Evolutionary conservation across 192 early-diverging fungal species (phyloP).

Genomic region (Powellomyces hirtus): DNA sequence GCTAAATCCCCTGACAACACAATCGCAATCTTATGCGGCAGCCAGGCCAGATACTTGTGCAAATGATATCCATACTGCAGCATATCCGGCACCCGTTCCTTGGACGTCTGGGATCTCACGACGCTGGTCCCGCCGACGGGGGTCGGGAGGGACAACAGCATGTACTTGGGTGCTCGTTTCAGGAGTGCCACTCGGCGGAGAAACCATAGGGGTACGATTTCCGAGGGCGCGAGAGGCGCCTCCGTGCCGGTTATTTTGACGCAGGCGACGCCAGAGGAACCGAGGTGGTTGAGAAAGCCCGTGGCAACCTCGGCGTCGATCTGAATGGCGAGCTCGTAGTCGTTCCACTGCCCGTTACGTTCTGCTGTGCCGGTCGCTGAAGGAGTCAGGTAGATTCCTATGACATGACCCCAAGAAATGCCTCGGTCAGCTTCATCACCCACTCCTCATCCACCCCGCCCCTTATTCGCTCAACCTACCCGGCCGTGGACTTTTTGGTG

Average conservation of each 20-base stretch:
- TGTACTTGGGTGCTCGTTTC: not conserved
- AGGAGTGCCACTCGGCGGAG: slow-evolving; percentile 14
- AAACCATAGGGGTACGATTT: slow-evolving; percentile 27
- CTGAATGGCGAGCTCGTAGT: slow-evolving; percentile 22
- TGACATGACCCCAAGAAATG: not conserved
- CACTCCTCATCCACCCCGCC: too few relatives aligned
- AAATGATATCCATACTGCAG: slow-evolving; percentile 15
- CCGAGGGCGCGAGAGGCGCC: slow-evolving; percentile 16
- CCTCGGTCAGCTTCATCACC: too few relatives aligned
- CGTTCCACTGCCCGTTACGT: not conserved
- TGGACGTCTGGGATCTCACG: slow-evolving; percentile 1
- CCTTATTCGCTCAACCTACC: too few relatives aligned
- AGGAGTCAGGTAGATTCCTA: slow-evolving; percentile 27
- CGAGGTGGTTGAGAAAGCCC: slow-evolving; percentile 26
- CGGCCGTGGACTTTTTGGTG: slow-evolving; percentile 23
- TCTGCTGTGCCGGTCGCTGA: slow-evolving; percentile 21
- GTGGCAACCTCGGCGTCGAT: slow-evolving; percentile 18
- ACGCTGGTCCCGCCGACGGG: slow-evolving; percentile 25
- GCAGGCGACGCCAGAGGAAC: slow-evolving; percentile 14
- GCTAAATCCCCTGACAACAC: slow-evolving; percentile 20
- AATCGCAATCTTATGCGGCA: slow-evolving; percentile 3
- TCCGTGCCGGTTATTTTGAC: slow-evolving; percentile 30
- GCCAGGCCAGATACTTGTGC: slow-evolving; percentile 17
- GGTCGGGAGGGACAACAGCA: slow-evolving; percentile 19
- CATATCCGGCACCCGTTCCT: slow-evolving; percentile 24